These are phyloP conservation scores for Lactarius akahatsu DNA, from an alignment of 768 basidiomycete genomes.

Conservation along the genomic window DNA sequence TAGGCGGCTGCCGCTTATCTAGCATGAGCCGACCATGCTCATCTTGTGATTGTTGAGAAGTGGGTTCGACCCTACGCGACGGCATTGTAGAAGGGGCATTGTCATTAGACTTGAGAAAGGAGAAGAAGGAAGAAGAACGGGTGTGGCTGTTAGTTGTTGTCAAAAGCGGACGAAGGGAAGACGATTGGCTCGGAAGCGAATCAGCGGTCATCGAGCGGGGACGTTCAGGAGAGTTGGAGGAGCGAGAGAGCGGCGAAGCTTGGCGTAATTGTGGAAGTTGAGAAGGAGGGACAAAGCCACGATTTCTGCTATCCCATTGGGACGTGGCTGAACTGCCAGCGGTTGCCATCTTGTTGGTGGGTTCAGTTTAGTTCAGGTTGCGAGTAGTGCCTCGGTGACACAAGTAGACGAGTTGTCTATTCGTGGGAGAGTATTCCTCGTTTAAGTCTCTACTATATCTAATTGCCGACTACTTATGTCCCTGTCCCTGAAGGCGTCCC, in stretches of 20 bases:
- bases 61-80: constrained; percentile 18
- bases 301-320: constrained; percentile 40
- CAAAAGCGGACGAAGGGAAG: constrained; percentile 22
- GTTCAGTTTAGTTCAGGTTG: not conserved
- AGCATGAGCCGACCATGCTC: constrained; percentile 22
- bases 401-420: not conserved
- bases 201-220: constrained; percentile 21
- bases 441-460: not conserved
- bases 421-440: constrained; percentile 1
- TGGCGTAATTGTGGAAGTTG: constrained; percentile 37
- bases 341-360: constrained; percentile 22
- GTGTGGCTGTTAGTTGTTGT: constrained; percentile 41
- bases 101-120: constrained; percentile 48
- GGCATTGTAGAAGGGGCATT: constrained; percentile 28
- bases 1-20: not conserved
- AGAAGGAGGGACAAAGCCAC: constrained; percentile 40
- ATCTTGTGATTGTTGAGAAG: constrained; percentile 12
- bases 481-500: constrained; percentile 29
- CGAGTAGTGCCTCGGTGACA: not conserved
- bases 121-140: constrained; percentile 66
- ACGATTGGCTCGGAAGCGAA: constrained; percentile 8
- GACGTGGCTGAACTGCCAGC: constrained; percentile 32
- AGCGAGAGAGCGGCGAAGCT: constrained; percentile 33
- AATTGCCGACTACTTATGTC: not conserved
- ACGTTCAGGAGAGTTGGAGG: constrained; percentile 27